Conservation (phyloP, 1,139 yeast genomes). For the Debaryomyces subglobosus region DNA sequence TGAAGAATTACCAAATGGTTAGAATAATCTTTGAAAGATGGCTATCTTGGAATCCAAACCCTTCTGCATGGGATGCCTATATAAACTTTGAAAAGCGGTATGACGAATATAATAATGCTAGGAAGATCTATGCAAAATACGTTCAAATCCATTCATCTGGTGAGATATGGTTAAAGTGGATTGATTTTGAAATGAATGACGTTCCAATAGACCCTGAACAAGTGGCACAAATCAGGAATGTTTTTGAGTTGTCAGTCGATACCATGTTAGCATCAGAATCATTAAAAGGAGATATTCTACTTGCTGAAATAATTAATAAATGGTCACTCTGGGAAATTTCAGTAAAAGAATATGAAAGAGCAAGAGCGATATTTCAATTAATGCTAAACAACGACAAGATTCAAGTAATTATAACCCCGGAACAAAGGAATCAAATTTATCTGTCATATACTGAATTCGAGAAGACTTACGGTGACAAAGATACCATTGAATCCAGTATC, state of each 20-base stretch:
- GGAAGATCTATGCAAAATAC: constrained; percentile 60
- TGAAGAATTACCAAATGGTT: constrained; percentile 65
- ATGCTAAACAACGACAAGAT: constrained; percentile 43
- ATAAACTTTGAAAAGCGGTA: constrained; percentile 72
- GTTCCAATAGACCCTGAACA: constrained; percentile 14
- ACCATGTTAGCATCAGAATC: constrained; percentile 32
- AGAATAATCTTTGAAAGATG: constrained; percentile 75
- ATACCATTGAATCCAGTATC: constrained; percentile 56
- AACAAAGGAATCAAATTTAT: constrained; percentile 43
- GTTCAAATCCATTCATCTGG: constrained; percentile 55
- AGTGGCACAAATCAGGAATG: constrained; percentile 53
- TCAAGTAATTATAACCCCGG: constrained; percentile 39
- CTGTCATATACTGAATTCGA: constrained; percentile 61
- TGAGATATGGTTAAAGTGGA: constrained; percentile 63
- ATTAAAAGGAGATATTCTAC: constrained; percentile 22
- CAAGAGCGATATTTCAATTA: constrained; percentile 60
- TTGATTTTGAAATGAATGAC: constrained; percentile 33
- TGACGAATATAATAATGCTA: constrained; percentile 57
- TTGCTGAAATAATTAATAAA: constrained; percentile 31
- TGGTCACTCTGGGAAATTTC: constrained; percentile 81
- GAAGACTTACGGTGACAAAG: constrained; percentile 61
- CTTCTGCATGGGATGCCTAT: constrained; percentile 75
- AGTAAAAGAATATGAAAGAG: constrained; percentile 65
- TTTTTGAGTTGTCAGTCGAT: constrained; percentile 71
- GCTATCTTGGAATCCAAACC: constrained; percentile 74